A percentile compares a stretch with the other conserved stretches of the same genome.
These are phyloP conservation scores for Paecilomyces dactylethromorphus DNA, from an alignment of 2,329 filamentous ascomycete genomes.

Conservation along the genomic window DNA sequence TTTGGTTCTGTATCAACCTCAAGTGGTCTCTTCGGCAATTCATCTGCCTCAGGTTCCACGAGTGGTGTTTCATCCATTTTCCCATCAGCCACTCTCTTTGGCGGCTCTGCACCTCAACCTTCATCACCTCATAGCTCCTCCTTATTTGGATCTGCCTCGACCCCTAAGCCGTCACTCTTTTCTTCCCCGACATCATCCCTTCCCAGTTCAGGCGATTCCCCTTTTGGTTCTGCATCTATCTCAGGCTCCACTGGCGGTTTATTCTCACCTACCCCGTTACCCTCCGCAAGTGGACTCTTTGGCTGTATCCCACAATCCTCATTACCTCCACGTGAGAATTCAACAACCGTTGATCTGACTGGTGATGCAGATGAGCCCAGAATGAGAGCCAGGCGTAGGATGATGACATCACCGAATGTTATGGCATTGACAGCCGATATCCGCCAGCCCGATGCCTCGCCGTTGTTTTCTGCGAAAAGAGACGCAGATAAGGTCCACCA, in stretches of 20 bases:
- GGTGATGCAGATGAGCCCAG: not conserved
- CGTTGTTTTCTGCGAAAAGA: not conserved
- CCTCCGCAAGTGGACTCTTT: not conserved
- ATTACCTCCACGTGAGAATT: not conserved
- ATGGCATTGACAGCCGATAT: not conserved
- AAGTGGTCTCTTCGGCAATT: not conserved
- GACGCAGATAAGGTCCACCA: not conserved
- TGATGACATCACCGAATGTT: too few species aligned
- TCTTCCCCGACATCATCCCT: not conserved
- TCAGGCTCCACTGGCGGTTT: not conserved
- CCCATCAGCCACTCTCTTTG: too few species aligned
- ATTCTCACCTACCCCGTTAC: not conserved
- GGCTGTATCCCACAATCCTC: not conserved
- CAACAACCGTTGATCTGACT: not conserved
- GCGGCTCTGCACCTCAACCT: not conserved
- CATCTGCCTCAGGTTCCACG: too few species aligned
- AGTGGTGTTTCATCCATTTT: too few species aligned
- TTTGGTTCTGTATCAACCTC: not conserved
- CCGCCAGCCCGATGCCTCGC: not conserved
- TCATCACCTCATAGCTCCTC: not conserved
- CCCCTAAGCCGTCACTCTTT: not conserved
- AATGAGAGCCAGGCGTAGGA: too few species aligned
- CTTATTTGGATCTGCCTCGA: not conserved
- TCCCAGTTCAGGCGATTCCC: not conserved
- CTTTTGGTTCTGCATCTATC: not conserved